These are phyloP conservation scores for Fomes fomentarius DNA, from an alignment of 1,284 basidiomycete species.

Conservation along the genomic window DNA sequence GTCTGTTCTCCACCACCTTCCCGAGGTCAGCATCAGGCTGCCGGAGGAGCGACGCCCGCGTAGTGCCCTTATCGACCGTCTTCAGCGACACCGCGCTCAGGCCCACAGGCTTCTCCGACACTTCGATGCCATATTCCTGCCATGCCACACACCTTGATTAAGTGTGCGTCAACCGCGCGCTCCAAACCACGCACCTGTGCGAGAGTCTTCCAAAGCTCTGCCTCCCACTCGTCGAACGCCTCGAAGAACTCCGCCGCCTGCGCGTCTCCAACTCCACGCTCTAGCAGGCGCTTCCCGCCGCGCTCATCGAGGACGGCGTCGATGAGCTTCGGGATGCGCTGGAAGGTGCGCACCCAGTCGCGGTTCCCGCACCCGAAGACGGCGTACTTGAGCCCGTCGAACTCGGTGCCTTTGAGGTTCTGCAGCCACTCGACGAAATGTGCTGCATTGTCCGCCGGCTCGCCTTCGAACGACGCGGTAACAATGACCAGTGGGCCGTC, in stretches of 20 bases:
- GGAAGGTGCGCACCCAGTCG: conserved; percentile 57
- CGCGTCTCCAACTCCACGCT: conserved; percentile 47
- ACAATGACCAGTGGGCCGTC: conserved; percentile 53
- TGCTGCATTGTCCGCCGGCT: conserved; percentile 54
- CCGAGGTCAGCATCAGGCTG: conserved; percentile 45
- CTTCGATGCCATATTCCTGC: conserved; percentile 37
- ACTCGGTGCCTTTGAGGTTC: conserved; percentile 34
- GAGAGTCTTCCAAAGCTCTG: conserved; percentile 43
- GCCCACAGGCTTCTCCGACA: conserved; percentile 19
- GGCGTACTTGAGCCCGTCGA: conserved; percentile 44
- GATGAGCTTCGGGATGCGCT: conserved; percentile 50
- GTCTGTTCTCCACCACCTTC: conserved; percentile 42
- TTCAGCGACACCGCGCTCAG: conserved; percentile 34
- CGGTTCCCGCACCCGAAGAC: conserved; percentile 60
- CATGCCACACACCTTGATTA: not conserved
- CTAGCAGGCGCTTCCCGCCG: conserved; percentile 45
- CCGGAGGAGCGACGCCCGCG: conserved; percentile 41
- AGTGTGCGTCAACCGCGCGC: not conserved
- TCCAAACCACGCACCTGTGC: conserved; percentile 30
- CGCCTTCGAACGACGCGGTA: conserved; percentile 57
- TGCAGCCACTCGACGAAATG: conserved; percentile 49
- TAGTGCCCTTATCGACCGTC: conserved; percentile 37
- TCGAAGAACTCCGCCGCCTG: conserved; percentile 48
- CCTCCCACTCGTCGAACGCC: conserved; percentile 49
- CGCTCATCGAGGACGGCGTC: conserved; percentile 42